Evolutionary conservation across 2,329 filamentous ascomycete species (phyloP).

Genomic region (Blumeria hordei): DNA sequence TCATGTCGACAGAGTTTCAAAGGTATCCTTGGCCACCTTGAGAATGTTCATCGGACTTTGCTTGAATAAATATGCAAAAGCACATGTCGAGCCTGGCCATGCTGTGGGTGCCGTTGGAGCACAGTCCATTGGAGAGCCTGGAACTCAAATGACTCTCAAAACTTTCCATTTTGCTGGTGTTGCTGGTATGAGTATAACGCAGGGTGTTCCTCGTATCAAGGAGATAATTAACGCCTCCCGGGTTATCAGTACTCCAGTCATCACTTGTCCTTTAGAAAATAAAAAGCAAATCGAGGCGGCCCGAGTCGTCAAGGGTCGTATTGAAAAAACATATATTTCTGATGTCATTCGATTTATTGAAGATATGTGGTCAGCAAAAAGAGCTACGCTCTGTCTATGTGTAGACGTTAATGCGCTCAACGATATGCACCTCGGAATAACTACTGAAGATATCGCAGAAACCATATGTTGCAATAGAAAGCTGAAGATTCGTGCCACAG

Average conservation of each 20-base stretch:
- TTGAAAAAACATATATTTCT: conserved; percentile 79
- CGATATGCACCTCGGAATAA: conserved; percentile 61
- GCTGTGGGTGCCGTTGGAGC: conserved; percentile 90
- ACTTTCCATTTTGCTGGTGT: conserved; percentile 99
- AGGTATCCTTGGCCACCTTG: conserved; percentile 55
- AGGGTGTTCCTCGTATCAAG: conserved; percentile 98
- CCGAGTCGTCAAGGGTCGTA: conserved; percentile 74
- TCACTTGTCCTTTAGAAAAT: conserved; percentile 64
- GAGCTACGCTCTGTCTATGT: conserved; percentile 54
- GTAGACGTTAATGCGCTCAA: conserved; percentile 60
- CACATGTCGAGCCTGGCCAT: conserved; percentile 81
- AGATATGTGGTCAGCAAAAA: conserved; percentile 62
- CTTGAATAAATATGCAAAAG: conserved; percentile 71
- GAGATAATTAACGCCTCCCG: conserved; percentile 99
- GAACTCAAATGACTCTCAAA: conserved; percentile 97
- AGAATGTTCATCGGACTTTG: conserved; percentile 58
- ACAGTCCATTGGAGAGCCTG: conserved; percentile 92
- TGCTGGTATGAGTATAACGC: conserved; percentile 96
- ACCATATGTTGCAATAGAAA: conserved; percentile 66
- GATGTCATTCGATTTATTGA: conserved; percentile 65
- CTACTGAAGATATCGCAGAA: conserved; percentile 43
- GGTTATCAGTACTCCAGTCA: conserved; percentile 79
- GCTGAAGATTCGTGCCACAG: conserved; percentile 45
- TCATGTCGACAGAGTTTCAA: conserved; percentile 46
- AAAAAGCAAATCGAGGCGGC: conserved; percentile 52